Conservation (phyloP, 2,329 filamentous ascomycete genomes). For the Trichoderma oligosporum region DNA sequence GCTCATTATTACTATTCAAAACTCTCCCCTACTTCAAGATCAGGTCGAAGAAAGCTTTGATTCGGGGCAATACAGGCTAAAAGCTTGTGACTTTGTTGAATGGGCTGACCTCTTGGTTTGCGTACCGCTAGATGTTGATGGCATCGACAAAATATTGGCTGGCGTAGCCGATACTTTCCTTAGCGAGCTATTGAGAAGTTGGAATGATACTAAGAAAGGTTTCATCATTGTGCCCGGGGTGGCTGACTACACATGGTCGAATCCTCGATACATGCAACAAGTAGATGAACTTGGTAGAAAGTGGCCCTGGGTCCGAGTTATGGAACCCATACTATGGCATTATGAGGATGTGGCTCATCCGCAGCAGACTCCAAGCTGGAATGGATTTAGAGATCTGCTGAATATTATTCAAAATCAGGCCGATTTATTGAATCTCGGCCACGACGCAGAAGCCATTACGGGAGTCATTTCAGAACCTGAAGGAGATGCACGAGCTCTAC, state of each 20-base stretch:
- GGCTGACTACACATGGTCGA: constrained; percentile 85
- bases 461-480: constrained; percentile 36
- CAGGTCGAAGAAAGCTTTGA: constrained; percentile 25
- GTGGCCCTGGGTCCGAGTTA: constrained; percentile 82
- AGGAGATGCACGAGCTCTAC: constrained; percentile 34
- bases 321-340: constrained; percentile 78
- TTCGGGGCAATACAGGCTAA: constrained; percentile 37
- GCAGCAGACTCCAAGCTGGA: constrained; percentile 58
- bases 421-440: constrained; percentile 68
- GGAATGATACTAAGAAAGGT: constrained; percentile 77
- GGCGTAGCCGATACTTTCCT: constrained; percentile 79
- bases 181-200: constrained; percentile 75
- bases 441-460: constrained; percentile 60
- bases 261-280: constrained; percentile 79
- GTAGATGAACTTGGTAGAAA: constrained; percentile 79
- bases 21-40: constrained; percentile 40
- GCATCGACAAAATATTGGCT: constrained; percentile 80
- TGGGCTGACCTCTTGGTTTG: constrained; percentile 88
- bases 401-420: constrained; percentile 73
- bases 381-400: constrained; percentile 66
- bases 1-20: constrained; percentile 58
- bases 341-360: constrained; percentile 54
- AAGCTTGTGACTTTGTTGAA: constrained; percentile 65
- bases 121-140: constrained; percentile 79
- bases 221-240: constrained; percentile 84